Conservation (phyloP, 768 basidiomycete species). For the Termitomyces sp. region DNA sequence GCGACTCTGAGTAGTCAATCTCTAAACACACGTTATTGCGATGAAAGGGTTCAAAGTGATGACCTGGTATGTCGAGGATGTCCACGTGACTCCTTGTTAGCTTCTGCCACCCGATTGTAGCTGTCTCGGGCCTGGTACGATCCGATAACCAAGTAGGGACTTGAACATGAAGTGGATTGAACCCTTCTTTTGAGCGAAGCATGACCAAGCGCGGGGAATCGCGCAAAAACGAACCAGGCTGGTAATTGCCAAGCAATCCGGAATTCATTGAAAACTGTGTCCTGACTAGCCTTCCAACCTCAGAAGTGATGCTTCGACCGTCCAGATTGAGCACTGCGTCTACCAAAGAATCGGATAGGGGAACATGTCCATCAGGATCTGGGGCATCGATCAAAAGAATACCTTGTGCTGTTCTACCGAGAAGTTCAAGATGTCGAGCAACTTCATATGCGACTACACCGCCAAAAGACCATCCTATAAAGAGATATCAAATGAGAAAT, state of each 20-base stretch:
- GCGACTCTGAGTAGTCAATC: background rate
- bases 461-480: constrained; percentile 73
- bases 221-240: constrained; percentile 22
- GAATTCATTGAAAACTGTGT: constrained; percentile 46
- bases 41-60: constrained; percentile 61
- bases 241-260: constrained; percentile 39
- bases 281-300: constrained; percentile 30
- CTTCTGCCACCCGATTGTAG: constrained; percentile 41
- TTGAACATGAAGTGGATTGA: constrained; percentile 24
- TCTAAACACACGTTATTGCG: constrained; percentile 34
- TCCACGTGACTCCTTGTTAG: constrained; percentile 31
- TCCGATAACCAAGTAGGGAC: constrained; percentile 51
- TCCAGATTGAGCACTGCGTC: constrained; percentile 34
- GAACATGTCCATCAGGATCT: constrained; percentile 42
- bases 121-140: constrained; percentile 26
- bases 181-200: constrained; percentile 48
- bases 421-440: constrained; percentile 41
- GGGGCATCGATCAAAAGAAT: constrained; percentile 67
- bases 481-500: background rate
- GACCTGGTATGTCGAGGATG: constrained; percentile 52
- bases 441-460: constrained; percentile 68
- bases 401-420: constrained; percentile 42
- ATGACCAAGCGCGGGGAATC: constrained; percentile 35
- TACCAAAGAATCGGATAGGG: constrained; percentile 48
- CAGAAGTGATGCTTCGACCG: constrained; percentile 19